These are phyloP conservation scores for Starmerella bacillaris DNA, from an alignment of 805 yeast genomes.

Conservation along the genomic window DNA sequence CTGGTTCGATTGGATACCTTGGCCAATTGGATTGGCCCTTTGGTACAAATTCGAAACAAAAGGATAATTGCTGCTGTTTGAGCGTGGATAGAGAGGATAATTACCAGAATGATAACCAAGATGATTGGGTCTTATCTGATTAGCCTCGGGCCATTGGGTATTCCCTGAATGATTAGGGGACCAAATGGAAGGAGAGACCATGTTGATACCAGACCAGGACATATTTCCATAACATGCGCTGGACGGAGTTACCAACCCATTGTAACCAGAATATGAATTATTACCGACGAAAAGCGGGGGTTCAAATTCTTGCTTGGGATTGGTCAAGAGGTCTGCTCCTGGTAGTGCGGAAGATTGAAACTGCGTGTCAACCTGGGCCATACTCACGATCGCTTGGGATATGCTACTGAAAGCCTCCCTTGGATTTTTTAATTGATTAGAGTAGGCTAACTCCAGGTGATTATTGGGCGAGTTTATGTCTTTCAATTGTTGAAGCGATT, in stretches of 20 bases:
- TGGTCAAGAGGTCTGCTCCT: neutral
- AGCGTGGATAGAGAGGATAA: too few species aligned
- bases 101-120: too few species aligned
- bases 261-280: constrained; percentile 7
- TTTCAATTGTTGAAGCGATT: neutral
- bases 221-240: constrained; percentile 2
- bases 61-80: too few species aligned
- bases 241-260: constrained; percentile 8
- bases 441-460: neutral
- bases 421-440: neutral
- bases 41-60: too few species aligned
- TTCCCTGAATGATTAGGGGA: constrained; percentile 10
- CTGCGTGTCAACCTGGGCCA: constrained; percentile 6
- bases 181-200: constrained; percentile 14
- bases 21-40: too few species aligned
- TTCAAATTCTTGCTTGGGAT: constrained; percentile 1
- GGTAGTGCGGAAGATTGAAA: neutral
- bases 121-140: too few species aligned
- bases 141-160: constrained; percentile 8
- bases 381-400: constrained; percentile 10
- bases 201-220: constrained; percentile 7
- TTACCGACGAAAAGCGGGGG: constrained; percentile 8
- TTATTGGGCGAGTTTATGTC: neutral
- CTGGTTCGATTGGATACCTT: too few species aligned
- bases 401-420: constrained; percentile 16